A percentile compares a stretch with the other conserved stretches of the same genome.
Evolutionary conservation across 495 filamentous ascomycete species (phyloP).

Genomic region (Paragyromitra xinjiangensis): DNA sequence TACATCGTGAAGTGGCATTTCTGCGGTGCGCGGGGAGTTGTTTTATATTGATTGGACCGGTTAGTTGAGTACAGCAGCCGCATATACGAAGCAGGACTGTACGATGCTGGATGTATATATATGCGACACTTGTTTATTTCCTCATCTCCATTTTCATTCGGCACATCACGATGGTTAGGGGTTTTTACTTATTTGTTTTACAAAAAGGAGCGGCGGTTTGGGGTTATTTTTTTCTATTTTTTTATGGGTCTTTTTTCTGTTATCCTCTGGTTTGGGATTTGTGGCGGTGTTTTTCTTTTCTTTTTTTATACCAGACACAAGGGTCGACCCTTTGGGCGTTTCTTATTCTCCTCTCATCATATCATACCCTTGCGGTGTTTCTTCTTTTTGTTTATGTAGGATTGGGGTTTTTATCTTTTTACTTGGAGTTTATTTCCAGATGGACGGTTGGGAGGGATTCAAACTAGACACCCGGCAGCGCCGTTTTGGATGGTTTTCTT

Average conservation of each 20-base stretch:
- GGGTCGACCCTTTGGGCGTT: not conserved
- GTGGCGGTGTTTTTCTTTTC: conserved; percentile 4
- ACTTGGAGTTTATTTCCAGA: conserved; percentile 9
- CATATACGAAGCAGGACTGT: not conserved
- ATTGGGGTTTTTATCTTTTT: not conserved
- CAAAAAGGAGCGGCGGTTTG: conserved; percentile 17
- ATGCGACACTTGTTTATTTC: conserved; percentile 15
- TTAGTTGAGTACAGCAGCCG: not conserved
- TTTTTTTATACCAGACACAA: not conserved
- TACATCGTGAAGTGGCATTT: conserved; percentile 6
- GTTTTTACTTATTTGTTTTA: conserved; percentile 7
- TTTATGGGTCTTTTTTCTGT: conserved; percentile 6
- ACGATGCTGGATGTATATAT: conserved; percentile 19
- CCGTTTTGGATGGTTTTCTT: not conserved
- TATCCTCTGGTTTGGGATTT: conserved; percentile 5
- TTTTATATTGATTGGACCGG: conserved; percentile 1
- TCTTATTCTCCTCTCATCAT: not conserved
- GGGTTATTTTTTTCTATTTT: conserved; percentile 9
- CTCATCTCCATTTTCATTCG: conserved; percentile 14
- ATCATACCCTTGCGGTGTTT: not conserved
- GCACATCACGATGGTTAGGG: conserved; percentile 9
- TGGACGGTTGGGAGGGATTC: not conserved
- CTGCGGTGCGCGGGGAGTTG: not conserved
- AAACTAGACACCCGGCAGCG: conserved; percentile 11
- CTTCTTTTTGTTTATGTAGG: not conserved